Conservation (phyloP, 192 early-diverging fungal species). For the Coemansia sp. region DNA sequence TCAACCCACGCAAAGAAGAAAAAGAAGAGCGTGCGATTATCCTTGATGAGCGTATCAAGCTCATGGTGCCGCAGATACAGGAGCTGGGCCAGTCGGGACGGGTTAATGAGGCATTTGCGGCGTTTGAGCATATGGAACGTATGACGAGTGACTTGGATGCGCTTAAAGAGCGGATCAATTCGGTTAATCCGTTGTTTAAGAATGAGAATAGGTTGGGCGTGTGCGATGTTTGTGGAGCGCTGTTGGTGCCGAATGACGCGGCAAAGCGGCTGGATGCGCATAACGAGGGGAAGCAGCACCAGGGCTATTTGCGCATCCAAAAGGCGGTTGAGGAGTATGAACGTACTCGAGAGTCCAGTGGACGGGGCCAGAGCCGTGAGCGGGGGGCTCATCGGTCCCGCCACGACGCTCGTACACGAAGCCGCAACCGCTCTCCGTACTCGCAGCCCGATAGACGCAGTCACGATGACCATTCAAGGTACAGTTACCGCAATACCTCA, state of each 20-base stretch:
- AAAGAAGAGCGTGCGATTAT: slow-evolving; percentile 79
- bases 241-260: slow-evolving; percentile 79
- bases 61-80: slow-evolving; percentile 63
- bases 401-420: slow-evolving; percentile 10
- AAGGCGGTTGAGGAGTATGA: slow-evolving; percentile 70
- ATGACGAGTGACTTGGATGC: slow-evolving; percentile 63
- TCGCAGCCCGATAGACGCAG: slow-evolving; percentile 13
- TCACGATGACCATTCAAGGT: slow-evolving; percentile 6
- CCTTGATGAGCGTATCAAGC: slow-evolving; percentile 77
- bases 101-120: slow-evolving; percentile 68
- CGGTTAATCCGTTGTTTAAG: slow-evolving; percentile 63
- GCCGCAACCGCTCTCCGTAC: slow-evolving; percentile 23
- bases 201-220: slow-evolving; percentile 76
- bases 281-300: slow-evolving; percentile 81
- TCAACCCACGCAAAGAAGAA: slow-evolving; percentile 69
- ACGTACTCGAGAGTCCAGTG: slow-evolving; percentile 1
- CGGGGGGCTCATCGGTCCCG: slow-evolving; percentile 20
- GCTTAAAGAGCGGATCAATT: slow-evolving; percentile 58
- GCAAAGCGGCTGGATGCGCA: slow-evolving; percentile 80
- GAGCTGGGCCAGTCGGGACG: slow-evolving; percentile 72
- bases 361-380: slow-evolving; percentile 8
- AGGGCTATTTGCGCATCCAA: slow-evolving; percentile 75
- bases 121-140: slow-evolving; percentile 66
- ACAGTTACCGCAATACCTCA: slow-evolving; percentile 24
- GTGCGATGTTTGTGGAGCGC: slow-evolving; percentile 82